A percentile compares a stretch with the other conserved stretches of the same genome.
Evolutionary conservation across 148 eudicot genomes (phyloP).

Genomic region (Amaranthus cruentus): DNA sequence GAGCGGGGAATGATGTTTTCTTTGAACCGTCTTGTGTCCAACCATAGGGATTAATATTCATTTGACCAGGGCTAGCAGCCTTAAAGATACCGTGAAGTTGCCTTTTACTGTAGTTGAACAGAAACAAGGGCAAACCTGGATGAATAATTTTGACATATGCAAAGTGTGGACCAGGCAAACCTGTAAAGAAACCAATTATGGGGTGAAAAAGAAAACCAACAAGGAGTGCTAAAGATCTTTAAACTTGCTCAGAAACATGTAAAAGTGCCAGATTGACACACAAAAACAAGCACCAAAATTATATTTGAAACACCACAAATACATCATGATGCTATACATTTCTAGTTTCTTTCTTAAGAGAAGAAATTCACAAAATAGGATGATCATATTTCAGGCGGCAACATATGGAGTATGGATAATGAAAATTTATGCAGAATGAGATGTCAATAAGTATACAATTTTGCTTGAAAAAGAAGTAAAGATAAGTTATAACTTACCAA

Average conservation of each 20-base stretch:
- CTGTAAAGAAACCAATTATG: slow-evolving; percentile 31
- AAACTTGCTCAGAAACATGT: neutral
- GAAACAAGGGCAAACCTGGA: slow-evolving; percentile 69
- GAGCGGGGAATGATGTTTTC: slow-evolving; percentile 68
- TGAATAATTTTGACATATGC: slow-evolving; percentile 55
- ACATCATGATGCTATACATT: neutral
- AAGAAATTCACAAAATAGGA: neutral
- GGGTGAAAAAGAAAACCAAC: slow-evolving; percentile 1
- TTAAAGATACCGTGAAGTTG: slow-evolving; percentile 73
- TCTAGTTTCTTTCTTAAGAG: neutral
- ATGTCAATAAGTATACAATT: neutral
- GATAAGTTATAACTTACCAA: slow-evolving; percentile 47
- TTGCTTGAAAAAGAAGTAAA: neutral
- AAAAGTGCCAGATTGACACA: neutral
- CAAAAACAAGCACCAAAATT: neutral
- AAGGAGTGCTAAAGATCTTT: neutral
- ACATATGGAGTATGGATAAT: neutral
- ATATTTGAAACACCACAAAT: neutral
- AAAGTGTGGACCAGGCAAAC: slow-evolving; percentile 59
- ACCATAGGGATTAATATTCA: slow-evolving; percentile 66
- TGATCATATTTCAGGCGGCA: neutral
- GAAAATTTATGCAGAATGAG: neutral
- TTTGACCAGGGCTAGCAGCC: slow-evolving; percentile 71
- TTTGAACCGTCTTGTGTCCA: slow-evolving; percentile 64
- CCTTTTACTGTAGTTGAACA: slow-evolving; percentile 66